Base-by-base conservation (phyloP, 2,329 filamentous ascomycete genomes). In the Xylariales sp. region DNA sequence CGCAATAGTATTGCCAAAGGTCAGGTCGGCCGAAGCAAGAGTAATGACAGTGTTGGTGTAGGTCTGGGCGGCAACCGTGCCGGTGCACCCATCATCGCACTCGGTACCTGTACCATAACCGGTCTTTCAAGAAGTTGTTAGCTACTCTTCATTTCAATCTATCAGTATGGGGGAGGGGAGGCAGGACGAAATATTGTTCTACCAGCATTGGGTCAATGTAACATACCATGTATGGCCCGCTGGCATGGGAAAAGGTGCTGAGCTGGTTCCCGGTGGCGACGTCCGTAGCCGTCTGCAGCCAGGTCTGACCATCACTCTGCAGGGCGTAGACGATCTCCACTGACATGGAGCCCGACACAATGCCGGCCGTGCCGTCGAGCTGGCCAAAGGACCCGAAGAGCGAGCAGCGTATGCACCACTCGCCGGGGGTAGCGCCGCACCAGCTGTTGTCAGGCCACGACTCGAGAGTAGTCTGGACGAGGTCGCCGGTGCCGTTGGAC, bases 361-460 rank as follows among this genome's bases (percentile, higher is more conserved):
- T 4, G 16, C 24, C 23, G 23, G 34, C 14, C n/a, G 28, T 25
- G 12, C 34, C 34, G 15, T 37, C 34, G 14, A 37, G 34, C 34
- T 37, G 34, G 12, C 34, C 34, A n/a, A 37, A 37, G 13, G 34
- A 37, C 16, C 34, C 34, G 5, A 37, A 37, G 17, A 37, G 34
- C 23, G 34, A 37, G 34, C 34, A 37, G 23, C 34, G 34, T 15
- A 37, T 37, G 34, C 34, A 37, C 34, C 34, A 37, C 25, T 37
- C 34, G 23, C 34, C 34, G 3, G 34, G 14, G 13, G 13, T 14
- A 18, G 34, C 34, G n/a, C 34, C 34, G 34, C 34, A 37, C 34
- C 34, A 37, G 34, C 34, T 37, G 34, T 37, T 37, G 24, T 37
- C 34, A 23, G 34, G 34, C 34, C 34, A 37, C 25, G 34, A 37